Evolutionary conservation across 2,329 filamentous ascomycete species (phyloP).

Genomic region (Dothiorella sarmentorum): DNA sequence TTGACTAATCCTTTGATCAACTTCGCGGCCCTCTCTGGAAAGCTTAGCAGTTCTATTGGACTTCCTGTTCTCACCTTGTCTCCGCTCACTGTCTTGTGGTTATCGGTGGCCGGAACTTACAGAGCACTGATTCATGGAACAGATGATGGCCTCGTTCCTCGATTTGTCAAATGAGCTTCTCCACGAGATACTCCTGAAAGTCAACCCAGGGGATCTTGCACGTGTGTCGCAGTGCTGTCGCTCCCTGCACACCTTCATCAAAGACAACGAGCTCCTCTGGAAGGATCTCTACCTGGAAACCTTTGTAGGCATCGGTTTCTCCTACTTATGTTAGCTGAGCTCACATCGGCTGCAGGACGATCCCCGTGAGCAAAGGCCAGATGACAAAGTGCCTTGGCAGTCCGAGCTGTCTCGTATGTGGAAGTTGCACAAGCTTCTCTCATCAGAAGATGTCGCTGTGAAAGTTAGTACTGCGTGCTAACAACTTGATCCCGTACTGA

Average conservation of each 20-base stretch:
- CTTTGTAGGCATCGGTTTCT: neutral
- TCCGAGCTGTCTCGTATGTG: slow-evolving; percentile 33
- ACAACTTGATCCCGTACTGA: slow-evolving; percentile 14
- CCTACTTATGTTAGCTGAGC: neutral
- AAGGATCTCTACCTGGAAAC: slow-evolving; percentile 12
- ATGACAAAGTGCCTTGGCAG: slow-evolving; percentile 31
- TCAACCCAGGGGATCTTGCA: slow-evolving; percentile 5
- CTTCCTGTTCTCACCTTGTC: too few relatives aligned
- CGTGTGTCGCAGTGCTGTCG: slow-evolving; percentile 11
- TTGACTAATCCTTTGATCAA: too few relatives aligned
- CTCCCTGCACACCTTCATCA: slow-evolving; percentile 13
- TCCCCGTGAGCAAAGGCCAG: slow-evolving; percentile 20
- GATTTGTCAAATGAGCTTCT: slow-evolving; percentile 18
- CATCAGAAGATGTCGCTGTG: slow-evolving; percentile 37
- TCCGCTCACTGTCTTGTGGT: too few relatives aligned
- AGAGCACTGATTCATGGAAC: neutral
- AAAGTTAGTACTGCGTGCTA: slow-evolving; percentile 33
- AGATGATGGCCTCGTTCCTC: slow-evolving; percentile 7
- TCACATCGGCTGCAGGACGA: slow-evolving; percentile 18
- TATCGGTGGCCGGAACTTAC: too few relatives aligned
- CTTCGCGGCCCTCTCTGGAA: too few relatives aligned
- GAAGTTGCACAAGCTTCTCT: slow-evolving; percentile 45
- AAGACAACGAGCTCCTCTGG: slow-evolving; percentile 14
- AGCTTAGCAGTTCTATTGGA: too few relatives aligned
- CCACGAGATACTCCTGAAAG: slow-evolving; percentile 7